A percentile compares a stretch with the other conserved stretches of the same genome.
These are phyloP conservation scores for Viola odorata DNA, from an alignment of 345 rosid species.

Conservation along the genomic window DNA sequence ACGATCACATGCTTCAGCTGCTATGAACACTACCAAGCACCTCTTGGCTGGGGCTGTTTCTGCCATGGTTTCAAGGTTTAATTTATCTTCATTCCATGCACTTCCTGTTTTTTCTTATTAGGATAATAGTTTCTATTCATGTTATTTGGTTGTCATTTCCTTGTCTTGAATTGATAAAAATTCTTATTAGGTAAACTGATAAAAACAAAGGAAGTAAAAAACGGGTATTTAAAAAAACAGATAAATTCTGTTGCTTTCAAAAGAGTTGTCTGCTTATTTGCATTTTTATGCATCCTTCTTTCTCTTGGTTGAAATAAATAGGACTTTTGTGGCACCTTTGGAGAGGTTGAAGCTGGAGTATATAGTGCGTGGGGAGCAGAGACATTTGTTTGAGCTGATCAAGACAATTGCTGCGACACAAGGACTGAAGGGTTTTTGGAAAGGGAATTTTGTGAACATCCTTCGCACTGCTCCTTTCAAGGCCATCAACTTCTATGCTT, in stretches of 20 bases:
- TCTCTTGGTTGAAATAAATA: constrained; percentile 12
- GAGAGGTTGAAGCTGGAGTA: constrained; percentile 94
- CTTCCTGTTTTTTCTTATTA: not conserved
- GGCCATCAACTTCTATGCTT: constrained; percentile 87
- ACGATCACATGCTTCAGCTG: constrained; percentile 28
- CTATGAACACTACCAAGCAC: constrained; percentile 74
- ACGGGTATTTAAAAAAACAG: no score
- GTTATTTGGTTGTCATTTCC: no score
- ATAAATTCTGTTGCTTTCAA: no score
- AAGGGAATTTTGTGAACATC: constrained; percentile 85
- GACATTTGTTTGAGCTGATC: constrained; percentile 54
- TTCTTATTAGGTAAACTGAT: no score
- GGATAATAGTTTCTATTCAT: no score
- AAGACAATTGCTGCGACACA: constrained; percentile 52
- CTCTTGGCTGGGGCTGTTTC: constrained; percentile 88
- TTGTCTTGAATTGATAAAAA: no score
- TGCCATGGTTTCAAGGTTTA: constrained; percentile 84
- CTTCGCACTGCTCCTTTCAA: constrained; percentile 95
- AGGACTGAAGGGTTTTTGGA: constrained; percentile 88
- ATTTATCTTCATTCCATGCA: not conserved
- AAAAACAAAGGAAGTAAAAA: no score
- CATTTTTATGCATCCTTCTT: not conserved
- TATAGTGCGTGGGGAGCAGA: constrained; percentile 69
- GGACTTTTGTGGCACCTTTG: constrained; percentile 83
- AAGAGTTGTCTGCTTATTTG: no score